Conservation (phyloP, 208 protist genomes). For the Balamuthia mandrillaris region DNA sequence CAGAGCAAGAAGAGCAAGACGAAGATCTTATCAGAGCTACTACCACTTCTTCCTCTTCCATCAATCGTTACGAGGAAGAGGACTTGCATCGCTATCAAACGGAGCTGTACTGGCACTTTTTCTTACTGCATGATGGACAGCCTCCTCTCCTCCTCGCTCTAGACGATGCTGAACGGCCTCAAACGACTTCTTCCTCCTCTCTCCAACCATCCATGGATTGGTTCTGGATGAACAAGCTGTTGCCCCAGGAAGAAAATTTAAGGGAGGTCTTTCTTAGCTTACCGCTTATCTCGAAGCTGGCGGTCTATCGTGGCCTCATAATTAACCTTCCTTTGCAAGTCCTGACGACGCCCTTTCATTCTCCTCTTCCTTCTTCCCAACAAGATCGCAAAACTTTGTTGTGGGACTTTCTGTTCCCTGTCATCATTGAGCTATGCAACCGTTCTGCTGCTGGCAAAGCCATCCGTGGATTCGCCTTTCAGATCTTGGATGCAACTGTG, state of each 20-base stretch:
- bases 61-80: no score
- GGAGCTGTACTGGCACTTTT: background rate
- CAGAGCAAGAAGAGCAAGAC: background rate
- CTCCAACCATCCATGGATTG: background rate
- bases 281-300: background rate
- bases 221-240: no score
- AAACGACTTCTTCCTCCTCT: background rate
- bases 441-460: background rate
- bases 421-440: background rate
- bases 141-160: background rate
- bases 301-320: constrained; percentile 21
- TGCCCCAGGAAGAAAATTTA: no score
- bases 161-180: background rate
- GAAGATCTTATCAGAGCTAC: no score
- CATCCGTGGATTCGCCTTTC: constrained; percentile 12
- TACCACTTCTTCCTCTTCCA: no score
- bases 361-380: no score
- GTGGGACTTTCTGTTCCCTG: constrained; percentile 8
- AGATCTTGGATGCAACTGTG: background rate
- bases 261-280: background rate
- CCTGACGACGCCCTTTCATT: background rate
- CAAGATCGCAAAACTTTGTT: background rate
- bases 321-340: background rate
- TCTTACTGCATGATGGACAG: background rate
- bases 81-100: background rate